Evolutionary conservation across 352 stramenopile species (phyloP).

Genomic region (Pythium pectinolyticum): DNA sequence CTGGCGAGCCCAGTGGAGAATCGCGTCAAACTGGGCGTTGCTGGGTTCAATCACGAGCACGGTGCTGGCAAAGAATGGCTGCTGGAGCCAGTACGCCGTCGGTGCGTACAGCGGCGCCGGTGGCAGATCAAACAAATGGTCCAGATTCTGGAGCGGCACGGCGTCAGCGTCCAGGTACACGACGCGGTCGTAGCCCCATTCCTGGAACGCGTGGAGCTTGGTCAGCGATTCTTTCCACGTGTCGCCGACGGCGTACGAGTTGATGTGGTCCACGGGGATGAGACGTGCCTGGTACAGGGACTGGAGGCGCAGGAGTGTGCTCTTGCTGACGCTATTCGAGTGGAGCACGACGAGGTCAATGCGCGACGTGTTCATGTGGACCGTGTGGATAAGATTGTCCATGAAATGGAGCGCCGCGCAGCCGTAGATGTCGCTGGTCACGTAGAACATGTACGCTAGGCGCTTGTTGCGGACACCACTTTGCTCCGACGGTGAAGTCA

Average conservation of each 20-base stretch:
- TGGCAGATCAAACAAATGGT: slow-evolving; percentile 31
- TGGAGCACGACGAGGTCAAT: slow-evolving; percentile 24
- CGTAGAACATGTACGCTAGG: slow-evolving; percentile 26
- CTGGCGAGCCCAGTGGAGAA: slow-evolving; percentile 24
- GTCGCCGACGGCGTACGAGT: slow-evolving; percentile 7
- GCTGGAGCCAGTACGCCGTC: slow-evolving; percentile 33
- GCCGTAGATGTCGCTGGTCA: slow-evolving; percentile 16
- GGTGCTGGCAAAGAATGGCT: slow-evolving; percentile 36
- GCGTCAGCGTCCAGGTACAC: slow-evolving; percentile 39
- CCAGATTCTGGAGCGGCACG: slow-evolving; percentile 34
- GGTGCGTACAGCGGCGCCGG: slow-evolving; percentile 27
- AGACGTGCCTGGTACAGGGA: not conserved
- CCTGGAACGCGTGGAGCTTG: slow-evolving; percentile 20
- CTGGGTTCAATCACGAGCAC: slow-evolving; percentile 35
- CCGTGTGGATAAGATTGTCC: slow-evolving; percentile 8
- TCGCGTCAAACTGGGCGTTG: slow-evolving; percentile 21
- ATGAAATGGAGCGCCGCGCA: slow-evolving; percentile 22
- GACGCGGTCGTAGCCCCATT: slow-evolving; percentile 27
- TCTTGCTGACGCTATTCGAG: not conserved
- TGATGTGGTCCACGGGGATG: slow-evolving; percentile 12
- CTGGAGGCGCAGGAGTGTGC: no score
- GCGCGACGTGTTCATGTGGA: slow-evolving; percentile 20
- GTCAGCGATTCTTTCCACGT: slow-evolving; percentile 25
- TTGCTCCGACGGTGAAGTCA: slow-evolving; percentile 1
- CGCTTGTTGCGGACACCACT: no score